Conservation (phyloP, 2,329 filamentous ascomycete genomes). For the Fusarium sp. region DNA sequence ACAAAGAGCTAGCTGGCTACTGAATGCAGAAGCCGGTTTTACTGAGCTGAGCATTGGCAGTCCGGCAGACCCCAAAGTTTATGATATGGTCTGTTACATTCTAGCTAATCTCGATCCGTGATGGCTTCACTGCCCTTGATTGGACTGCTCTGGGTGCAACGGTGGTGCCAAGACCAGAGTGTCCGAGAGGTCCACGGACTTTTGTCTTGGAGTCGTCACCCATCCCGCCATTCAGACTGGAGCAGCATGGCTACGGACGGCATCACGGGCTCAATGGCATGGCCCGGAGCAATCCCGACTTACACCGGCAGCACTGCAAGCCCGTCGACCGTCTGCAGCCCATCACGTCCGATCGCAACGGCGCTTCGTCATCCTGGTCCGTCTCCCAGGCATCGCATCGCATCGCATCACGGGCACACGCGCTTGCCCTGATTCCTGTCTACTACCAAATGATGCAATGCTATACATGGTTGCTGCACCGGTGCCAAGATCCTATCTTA, state of each 20-base stretch:
- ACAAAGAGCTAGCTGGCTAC: background rate
- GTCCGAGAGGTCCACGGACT: constrained; percentile 3
- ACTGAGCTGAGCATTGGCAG: constrained; percentile 10
- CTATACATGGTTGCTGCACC: background rate
- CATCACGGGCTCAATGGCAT: constrained; percentile 13
- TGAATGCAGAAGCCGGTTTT: constrained; percentile 1
- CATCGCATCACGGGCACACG: too few species aligned
- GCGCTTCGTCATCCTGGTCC: constrained; percentile 14
- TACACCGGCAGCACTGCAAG: constrained; percentile 1
- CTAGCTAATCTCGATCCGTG: constrained; percentile 31
- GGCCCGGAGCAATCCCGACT: constrained; percentile 18
- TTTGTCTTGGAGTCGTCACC: constrained; percentile 3
- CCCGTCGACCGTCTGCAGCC: constrained; percentile 9
- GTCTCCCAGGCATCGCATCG: background rate
- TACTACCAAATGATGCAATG: constrained; percentile 29
- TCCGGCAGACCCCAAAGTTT: constrained; percentile 7
- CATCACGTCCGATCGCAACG: constrained; percentile 23
- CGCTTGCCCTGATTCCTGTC: background rate
- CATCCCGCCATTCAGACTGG: background rate
- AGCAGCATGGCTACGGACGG: constrained; percentile 16
- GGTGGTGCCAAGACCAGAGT: constrained; percentile 22
- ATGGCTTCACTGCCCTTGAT: constrained; percentile 11
- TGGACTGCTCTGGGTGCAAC: constrained; percentile 8
- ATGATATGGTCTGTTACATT: constrained; percentile 7
- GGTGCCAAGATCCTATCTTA: constrained; percentile 10